Base-by-base conservation (phyloP, 1,139 yeast species). In the Kluyveromyces sp. region DNA sequence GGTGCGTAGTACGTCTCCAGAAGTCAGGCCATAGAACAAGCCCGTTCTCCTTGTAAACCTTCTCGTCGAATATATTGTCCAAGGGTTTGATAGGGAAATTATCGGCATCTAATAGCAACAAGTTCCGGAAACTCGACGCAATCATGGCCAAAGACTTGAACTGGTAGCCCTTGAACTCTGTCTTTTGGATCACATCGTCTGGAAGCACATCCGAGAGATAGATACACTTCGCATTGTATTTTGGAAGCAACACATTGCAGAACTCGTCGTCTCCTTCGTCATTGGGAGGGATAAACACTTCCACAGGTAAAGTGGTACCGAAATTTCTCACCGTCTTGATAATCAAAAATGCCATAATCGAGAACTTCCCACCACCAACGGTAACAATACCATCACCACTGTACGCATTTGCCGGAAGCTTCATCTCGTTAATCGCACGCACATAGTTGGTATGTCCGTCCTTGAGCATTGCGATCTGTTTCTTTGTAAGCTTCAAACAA, bases 1-100 rank as follows among this genome's bases (percentile, higher is more conserved):
- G 95, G 4, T 83, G 75, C 1, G 84, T 80, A 0, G 87, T 76
- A 54, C 94, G 72, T 55, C 75, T 73, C 95, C 95, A 86, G 61
- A 78, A 85, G 64, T 86, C 95, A 3, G 94, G 92, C 90, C 94
- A 85, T 30, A 83, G 68, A 3, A 85, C 74, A 66, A 83, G 71
- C 1, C 92, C 90, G 43, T 71, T 65, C 25, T 71, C 58, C 37
- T 64, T 63, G 63, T 73, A 85, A 4, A 86, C 77, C 35, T 74
- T 75, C 45, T 76, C 70, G 6, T 70, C 69, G 56, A 85, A 79
- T 2, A 83, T 61, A 26, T 61, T 56, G 55, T 77, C 81, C 15
- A 87, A 79, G 3, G 76, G 67, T 54, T 72, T 73, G 2, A 81
- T 72, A 1, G 90, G 88, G 47, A 81, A 72, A 53, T 82, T 80